Percentiles rank a stretch among this genome's conserved stretches.
These are phyloP conservation scores for Lathyrus sativus DNA, from an alignment of 306 rosid genomes.

Conservation along the genomic window DNA sequence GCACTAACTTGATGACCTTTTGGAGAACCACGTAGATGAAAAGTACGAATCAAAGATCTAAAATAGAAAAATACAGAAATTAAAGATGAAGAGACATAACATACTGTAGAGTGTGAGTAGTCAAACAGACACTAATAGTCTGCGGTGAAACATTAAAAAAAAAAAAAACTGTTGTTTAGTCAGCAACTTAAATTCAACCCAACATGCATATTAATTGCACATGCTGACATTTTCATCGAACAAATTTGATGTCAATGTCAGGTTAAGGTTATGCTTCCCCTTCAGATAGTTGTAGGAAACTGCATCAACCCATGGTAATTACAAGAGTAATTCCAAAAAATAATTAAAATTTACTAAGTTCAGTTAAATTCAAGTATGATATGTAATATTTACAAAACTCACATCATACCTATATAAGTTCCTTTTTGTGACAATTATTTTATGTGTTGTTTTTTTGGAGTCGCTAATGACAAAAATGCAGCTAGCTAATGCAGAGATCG, in stretches of 20 bases:
- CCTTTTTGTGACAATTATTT: neutral
- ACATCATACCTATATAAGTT: constrained; percentile 12
- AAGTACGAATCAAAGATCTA: neutral
- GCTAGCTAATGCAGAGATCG: constrained; percentile 12
- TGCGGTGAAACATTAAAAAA: constrained; percentile 4
- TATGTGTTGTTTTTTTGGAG: neutral
- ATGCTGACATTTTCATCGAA: constrained; percentile 14
- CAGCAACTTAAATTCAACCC: constrained; percentile 23
- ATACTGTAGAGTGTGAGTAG: neutral
- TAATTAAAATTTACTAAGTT: neutral
- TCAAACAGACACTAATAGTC: neutral
- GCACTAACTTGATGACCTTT: constrained; percentile 24
- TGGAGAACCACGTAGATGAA: constrained; percentile 18
- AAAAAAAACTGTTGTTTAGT: neutral
- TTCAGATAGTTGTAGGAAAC: constrained; percentile 34
- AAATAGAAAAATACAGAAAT: neutral
- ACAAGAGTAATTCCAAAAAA: constrained; percentile 19
- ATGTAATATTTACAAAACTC: constrained; percentile 28
- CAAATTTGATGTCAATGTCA: constrained; percentile 18
- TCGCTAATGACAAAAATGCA: constrained; percentile 21
- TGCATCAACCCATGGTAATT: constrained; percentile 23
- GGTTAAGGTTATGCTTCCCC: constrained; percentile 29
- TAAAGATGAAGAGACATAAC: neutral
- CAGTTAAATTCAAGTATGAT: neutral
- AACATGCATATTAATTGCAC: constrained; percentile 16